A percentile compares a stretch with the other conserved stretches of the same genome.
Evolutionary conservation across 352 stramenopile genomes (phyloP).

Genomic region (Thalassiosira ordinaria): DNA sequence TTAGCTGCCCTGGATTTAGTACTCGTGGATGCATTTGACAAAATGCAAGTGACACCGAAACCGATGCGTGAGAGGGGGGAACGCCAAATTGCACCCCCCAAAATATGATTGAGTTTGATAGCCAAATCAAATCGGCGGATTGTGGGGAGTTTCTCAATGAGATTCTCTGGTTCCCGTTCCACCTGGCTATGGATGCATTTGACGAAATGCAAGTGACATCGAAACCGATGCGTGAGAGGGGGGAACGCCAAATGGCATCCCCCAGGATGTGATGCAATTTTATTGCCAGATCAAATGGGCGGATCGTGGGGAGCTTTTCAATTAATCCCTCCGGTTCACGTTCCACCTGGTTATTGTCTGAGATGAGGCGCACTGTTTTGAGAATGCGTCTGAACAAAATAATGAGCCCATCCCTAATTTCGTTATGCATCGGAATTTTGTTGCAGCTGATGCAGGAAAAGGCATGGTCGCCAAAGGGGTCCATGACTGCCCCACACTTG

Average conservation of each 20-base stretch:
- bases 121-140: background rate
- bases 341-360: background rate
- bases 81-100: background rate
- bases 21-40: slow-evolving; percentile 11
- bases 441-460: background rate
- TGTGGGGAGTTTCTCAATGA: too few species aligned
- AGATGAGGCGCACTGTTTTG: background rate
- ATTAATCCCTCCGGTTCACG: too few species aligned
- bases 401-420: background rate
- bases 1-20: too few species aligned
- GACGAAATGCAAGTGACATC: slow-evolving; percentile 17
- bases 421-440: slow-evolving; percentile 1
- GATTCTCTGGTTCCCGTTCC: too few species aligned
- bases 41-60: slow-evolving; percentile 15
- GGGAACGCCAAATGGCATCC: background rate
- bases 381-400: background rate
- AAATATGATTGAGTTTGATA: slow-evolving; percentile 16
- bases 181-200: too few species aligned
- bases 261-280: slow-evolving; percentile 4
- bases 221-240: background rate
- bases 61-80: background rate
- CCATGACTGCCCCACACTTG: background rate
- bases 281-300: slow-evolving; percentile 12
- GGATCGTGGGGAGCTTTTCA: background rate
- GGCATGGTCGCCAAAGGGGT: background rate